phyloP scores from a whole-genome alignment of 495 filamentous ascomycete genomes.

The Penicillium flavigenum region DNA sequence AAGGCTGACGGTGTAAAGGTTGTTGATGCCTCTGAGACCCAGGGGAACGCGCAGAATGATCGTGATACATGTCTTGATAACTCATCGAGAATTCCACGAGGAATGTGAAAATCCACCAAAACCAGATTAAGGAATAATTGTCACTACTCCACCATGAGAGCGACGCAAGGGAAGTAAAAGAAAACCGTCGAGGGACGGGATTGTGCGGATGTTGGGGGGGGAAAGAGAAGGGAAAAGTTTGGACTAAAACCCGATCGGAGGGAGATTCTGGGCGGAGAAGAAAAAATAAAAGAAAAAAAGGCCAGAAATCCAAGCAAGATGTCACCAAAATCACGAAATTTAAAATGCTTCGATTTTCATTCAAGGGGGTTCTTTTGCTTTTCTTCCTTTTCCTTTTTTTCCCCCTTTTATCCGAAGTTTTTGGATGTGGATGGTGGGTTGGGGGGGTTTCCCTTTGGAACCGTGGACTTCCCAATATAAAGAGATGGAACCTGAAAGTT shows the following conservation, averaged over 20 bases:
- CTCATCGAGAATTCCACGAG: conserved; percentile 47
- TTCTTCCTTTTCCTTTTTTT: not conserved
- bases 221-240: conserved; percentile 20
- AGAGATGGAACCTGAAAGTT: not conserved
- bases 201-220: conserved; percentile 14
- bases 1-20: conserved; percentile 65
- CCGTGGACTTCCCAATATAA: not conserved
- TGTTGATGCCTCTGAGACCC: conserved; percentile 62
- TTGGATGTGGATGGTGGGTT: not conserved
- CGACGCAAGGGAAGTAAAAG: not conserved
- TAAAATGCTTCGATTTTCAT: conserved; percentile 4
- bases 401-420: not conserved
- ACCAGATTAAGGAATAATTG: conserved; percentile 31
- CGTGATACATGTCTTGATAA: conserved; percentile 66
- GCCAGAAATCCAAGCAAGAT: not conserved
- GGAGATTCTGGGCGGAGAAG: conserved; percentile 20
- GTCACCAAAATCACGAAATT: not conserved
- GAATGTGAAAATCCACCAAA: conserved; percentile 49
- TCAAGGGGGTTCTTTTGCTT: not conserved
- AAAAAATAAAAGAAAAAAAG: conserved; percentile 19
- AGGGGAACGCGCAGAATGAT: conserved; percentile 58
- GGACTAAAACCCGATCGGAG: conserved; percentile 24
- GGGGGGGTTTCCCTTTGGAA: not conserved
- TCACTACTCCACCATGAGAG: conserved; percentile 37
- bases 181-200: conserved; percentile 17